phyloP scores from a whole-genome alignment of 2,329 filamentous ascomycete genomes.

The Calonectria hawksworthii region DNA sequence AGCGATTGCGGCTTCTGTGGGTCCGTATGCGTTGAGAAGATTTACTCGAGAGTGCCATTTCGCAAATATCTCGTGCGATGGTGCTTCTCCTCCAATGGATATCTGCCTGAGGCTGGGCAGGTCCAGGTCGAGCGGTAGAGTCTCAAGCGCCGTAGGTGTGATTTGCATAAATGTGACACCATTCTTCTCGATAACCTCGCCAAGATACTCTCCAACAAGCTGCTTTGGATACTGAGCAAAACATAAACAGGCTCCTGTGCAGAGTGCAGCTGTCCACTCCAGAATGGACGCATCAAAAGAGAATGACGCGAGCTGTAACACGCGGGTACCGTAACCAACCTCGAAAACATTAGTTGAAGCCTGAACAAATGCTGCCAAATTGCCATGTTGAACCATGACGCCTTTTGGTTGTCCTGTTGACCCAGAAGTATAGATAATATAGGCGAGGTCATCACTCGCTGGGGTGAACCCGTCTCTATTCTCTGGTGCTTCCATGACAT shows the following conservation, averaged over 20 bases:
- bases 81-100: background rate
- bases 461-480: too few species aligned
- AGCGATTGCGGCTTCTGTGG: background rate
- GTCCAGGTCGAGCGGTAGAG: background rate
- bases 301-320: background rate
- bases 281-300: background rate
- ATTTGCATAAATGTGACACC: background rate
- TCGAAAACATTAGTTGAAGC: background rate
- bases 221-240: background rate
- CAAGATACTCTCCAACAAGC: background rate
- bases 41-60: background rate
- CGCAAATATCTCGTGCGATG: background rate
- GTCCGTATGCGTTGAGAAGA: background rate
- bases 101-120: background rate
- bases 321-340: background rate
- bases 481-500: background rate
- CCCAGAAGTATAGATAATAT: background rate
- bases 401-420: background rate
- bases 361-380: background rate
- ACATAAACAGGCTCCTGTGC: background rate
- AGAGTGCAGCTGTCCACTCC: background rate
- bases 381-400: background rate
- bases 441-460: background rate
- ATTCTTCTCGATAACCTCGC: background rate
- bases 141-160: background rate